Evolutionary conservation across 768 basidiomycete genomes (phyloP).

Genomic region (Pilatotrama ljubarskyi): DNA sequence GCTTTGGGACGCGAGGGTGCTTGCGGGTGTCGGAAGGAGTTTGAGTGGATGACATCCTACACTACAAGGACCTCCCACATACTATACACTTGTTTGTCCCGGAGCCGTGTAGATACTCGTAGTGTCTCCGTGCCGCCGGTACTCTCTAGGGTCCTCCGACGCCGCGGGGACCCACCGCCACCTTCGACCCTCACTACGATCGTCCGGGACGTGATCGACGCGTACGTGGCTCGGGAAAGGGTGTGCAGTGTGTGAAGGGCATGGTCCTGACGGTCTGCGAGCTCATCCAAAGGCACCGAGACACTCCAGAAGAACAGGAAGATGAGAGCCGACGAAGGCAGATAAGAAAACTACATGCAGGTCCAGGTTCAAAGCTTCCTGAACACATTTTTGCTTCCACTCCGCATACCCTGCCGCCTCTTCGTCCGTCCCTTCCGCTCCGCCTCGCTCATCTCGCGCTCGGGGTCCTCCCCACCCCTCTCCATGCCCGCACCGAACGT

Average conservation of each 20-base stretch:
- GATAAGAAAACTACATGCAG: neutral
- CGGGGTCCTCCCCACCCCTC: constrained; percentile 60
- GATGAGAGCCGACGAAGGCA: too few relatives aligned
- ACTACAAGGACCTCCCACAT: neutral
- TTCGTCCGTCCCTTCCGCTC: constrained; percentile 79
- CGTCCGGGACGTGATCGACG: too few relatives aligned
- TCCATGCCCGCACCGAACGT: constrained; percentile 89
- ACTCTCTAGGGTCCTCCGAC: too few relatives aligned
- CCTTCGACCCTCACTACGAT: too few relatives aligned
- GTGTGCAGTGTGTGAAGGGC: too few relatives aligned
- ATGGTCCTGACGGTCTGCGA: too few relatives aligned
- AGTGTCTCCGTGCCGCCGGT: too few relatives aligned
- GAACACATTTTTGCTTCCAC: constrained; percentile 89
- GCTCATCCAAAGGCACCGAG: too few relatives aligned
- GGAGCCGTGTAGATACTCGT: too few relatives aligned
- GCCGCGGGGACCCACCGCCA: too few relatives aligned
- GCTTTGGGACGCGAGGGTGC: neutral
- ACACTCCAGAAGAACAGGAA: too few relatives aligned
- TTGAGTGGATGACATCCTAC: neutral
- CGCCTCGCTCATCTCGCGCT: constrained; percentile 52
- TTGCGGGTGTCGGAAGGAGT: neutral
- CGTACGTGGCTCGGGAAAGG: too few relatives aligned
- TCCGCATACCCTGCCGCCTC: constrained; percentile 76
- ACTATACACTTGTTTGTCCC: neutral
- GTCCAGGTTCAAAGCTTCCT: constrained; percentile 26